Evolutionary conservation across 306 rosid species (phyloP).

Genomic region (Quercus dentata): DNA sequence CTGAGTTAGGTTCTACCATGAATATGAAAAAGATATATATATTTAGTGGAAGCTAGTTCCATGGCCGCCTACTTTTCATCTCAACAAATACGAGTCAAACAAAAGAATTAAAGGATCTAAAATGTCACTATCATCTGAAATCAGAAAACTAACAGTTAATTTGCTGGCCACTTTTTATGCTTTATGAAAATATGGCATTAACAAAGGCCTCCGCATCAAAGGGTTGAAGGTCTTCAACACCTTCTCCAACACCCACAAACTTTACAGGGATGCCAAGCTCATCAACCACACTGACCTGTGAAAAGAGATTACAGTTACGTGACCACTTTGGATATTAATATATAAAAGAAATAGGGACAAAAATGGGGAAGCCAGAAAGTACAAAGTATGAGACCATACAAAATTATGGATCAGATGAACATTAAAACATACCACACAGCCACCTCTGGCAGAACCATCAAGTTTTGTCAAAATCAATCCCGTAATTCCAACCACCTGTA

Average conservation of each 20-base stretch:
- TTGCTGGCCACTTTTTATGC: not conserved
- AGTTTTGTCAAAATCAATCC: slow-evolving; percentile 88
- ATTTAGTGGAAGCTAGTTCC: not conserved
- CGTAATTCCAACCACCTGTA: slow-evolving; percentile 87
- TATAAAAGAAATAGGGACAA: not conserved
- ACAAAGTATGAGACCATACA: not conserved
- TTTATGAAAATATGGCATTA: slow-evolving; percentile 73
- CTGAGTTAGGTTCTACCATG: not conserved
- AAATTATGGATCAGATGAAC: slow-evolving; percentile 8
- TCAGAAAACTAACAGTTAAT: not conserved
- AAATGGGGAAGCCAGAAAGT: not conserved
- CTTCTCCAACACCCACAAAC: slow-evolving; percentile 95
- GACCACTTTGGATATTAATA: not conserved
- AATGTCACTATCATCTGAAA: not conserved
- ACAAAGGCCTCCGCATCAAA: slow-evolving; percentile 95
- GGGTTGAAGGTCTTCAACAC: slow-evolving; percentile 90
- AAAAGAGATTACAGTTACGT: slow-evolving; percentile 14
- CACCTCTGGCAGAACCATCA: slow-evolving; percentile 99
- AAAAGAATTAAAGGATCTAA: not conserved
- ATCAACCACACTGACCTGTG: slow-evolving; percentile 92
- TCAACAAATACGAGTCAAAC: not conserved
- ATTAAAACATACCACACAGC: slow-evolving; percentile 79
- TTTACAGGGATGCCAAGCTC: slow-evolving; percentile 96
- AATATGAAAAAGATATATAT: not conserved
- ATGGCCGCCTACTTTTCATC: not conserved